Evolutionary conservation across 2,329 filamentous ascomycete genomes (phyloP).

Genomic region (Ophioceras dolichostomum): DNA sequence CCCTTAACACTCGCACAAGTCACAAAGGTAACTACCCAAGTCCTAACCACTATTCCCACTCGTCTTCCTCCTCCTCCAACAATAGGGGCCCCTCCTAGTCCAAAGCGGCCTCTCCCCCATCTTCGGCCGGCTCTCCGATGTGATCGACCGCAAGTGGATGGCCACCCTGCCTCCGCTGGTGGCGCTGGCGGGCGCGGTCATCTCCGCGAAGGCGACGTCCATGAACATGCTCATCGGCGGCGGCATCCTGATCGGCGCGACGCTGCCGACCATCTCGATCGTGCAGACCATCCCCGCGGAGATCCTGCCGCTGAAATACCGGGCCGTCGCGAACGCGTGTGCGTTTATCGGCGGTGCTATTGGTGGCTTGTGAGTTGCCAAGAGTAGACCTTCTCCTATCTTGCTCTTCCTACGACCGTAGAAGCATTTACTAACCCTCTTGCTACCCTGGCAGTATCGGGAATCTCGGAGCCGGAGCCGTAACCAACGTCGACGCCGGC

Average conservation of each 20-base stretch:
- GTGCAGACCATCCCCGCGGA: conserved; percentile 44
- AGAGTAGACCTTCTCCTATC: too few relatives aligned
- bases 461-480: conserved; percentile 34
- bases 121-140: conserved; percentile 42
- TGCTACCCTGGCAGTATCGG: conserved; percentile 31
- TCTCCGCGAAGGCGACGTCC: conserved; percentile 40
- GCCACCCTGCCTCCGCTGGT: conserved; percentile 38
- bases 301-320: conserved; percentile 42
- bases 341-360: conserved; percentile 35
- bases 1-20: too few relatives aligned
- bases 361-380: conserved; percentile 34
- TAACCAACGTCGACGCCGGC: conserved; percentile 30
- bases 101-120: conserved; percentile 43
- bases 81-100: conserved; percentile 41
- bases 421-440: not conserved
- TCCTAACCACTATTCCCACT: too few relatives aligned
- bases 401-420: not conserved
- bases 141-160: conserved; percentile 40
- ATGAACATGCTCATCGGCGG: conserved; percentile 45
- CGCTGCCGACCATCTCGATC: conserved; percentile 40
- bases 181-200: conserved; percentile 37
- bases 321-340: conserved; percentile 42
- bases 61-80: conserved; percentile 1
- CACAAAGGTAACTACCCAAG: too few relatives aligned
- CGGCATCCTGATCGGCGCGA: conserved; percentile 43